Base-by-base conservation (phyloP, 805 yeast species). In the Naumovozyma castellii region DNA sequence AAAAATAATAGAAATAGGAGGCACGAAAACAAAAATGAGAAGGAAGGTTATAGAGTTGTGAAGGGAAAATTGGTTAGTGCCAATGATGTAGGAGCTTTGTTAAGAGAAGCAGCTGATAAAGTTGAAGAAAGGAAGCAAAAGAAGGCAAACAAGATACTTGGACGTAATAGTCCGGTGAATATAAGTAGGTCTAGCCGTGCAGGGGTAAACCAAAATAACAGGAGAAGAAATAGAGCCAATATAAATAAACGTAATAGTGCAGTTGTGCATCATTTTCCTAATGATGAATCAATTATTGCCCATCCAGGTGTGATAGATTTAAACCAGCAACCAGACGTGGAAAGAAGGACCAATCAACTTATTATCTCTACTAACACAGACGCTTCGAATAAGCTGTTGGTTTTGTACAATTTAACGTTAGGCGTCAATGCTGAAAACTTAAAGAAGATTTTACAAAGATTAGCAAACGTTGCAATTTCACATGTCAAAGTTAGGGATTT, bases 401-500 rank as follows among this genome's bases (percentile, higher is more conserved):
- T 47, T 22, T 43, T 51, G 20, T 47, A 42, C 41, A 58, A 58
- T 36, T 41, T 58, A 30, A 48, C 57, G 13, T 33, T 54, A 25
- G 63, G 63, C n/a, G 52, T 57, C 8, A 47, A 56, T 36, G 47
- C 45, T 16, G 48, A 43, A 6, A 49, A 47, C 19, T 39, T 59
- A 36, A 48, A 54, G 36, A 37, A 36, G 5, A 43, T 50, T 10
- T 37, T 59, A 19, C 50, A 56, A 36, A 46, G 50, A 22, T 41
- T 53, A 18, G 48, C 53, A 1, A 45, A 47, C 14, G 40, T 48
- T 8, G 35, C 36, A 2, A 46, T 58, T 20, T 45, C 51, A 2
- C 42, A 40, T 10, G 43, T 63, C 3, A 54, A 51, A 40, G 54
- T 65, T 1, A 51, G 42, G n/a, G 69, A 66, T 38, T 40, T 65